Conservation (phyloP, 441 rosid species). For the Pelargonium cotyledonis region DNA sequence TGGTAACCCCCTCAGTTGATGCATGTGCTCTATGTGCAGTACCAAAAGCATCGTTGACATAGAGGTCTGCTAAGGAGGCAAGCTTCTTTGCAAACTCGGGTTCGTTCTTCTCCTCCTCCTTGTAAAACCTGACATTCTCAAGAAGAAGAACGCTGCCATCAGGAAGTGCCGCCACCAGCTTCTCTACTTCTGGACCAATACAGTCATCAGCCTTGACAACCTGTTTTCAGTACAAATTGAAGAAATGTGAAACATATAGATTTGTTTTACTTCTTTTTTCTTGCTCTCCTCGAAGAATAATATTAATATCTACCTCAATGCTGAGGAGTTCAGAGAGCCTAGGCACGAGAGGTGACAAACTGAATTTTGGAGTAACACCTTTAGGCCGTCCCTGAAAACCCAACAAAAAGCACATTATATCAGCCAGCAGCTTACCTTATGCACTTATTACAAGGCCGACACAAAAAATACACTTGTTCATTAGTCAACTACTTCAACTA, state of each 20-base stretch:
- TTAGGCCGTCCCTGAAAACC: conserved; percentile 86
- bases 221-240: conserved; percentile 26
- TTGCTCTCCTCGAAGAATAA: neutral
- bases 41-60: conserved; percentile 93
- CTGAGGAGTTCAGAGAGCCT: conserved; percentile 90
- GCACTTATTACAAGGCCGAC: too few species aligned
- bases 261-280: neutral
- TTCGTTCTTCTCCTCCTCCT: conserved; percentile 93
- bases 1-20: conserved; percentile 91
- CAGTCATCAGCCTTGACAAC: conserved; percentile 85
- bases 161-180: conserved; percentile 57
- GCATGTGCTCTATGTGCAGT: conserved; percentile 97
- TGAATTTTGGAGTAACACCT: conserved; percentile 95
- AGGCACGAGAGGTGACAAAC: conserved; percentile 90
- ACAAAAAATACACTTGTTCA: neutral
- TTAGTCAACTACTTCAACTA: neutral
- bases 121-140: conserved; percentile 87
- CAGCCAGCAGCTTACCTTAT: neutral
- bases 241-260: neutral
- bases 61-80: conserved; percentile 78
- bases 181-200: conserved; percentile 76
- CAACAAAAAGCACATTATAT: conserved; percentile 9
- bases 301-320: conserved; percentile 42
- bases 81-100: conserved; percentile 94
- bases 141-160: conserved; percentile 77